A percentile compares a stretch with the other conserved stretches of the same genome.
Conservation (phyloP, 2,329 filamentous ascomycete genomes). For the Fusarium papillatum region DNA sequence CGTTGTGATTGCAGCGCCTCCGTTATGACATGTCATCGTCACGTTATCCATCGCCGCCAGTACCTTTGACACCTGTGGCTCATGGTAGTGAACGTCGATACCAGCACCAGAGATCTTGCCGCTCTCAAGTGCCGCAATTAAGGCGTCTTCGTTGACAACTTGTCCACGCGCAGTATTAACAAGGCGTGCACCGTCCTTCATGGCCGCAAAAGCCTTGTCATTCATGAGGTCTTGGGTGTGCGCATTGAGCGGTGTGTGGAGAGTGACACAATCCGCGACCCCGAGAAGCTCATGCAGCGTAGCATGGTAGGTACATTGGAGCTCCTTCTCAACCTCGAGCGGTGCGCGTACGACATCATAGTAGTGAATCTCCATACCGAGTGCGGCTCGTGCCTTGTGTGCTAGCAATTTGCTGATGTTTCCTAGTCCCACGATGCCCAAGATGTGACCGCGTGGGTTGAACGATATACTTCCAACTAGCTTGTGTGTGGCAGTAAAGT, state of each 20-base stretch:
- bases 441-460: conserved; percentile 60
- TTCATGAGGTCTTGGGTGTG: conserved; percentile 33
- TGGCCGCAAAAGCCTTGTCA: conserved; percentile 43
- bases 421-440: conserved; percentile 67
- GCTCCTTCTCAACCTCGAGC: conserved; percentile 44
- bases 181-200: conserved; percentile 62
- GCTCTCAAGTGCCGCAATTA: conserved; percentile 60
- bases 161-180: conserved; percentile 67
- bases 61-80: conserved; percentile 60
- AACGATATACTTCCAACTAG: conserved; percentile 53
- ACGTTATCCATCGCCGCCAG: conserved; percentile 56
- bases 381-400: conserved; percentile 55
- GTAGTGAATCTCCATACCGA: conserved; percentile 69
- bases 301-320: conserved; percentile 47
- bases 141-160: conserved; percentile 64
- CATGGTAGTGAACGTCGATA: conserved; percentile 67
- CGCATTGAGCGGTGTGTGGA: conserved; percentile 48
- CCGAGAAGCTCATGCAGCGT: conserved; percentile 44
- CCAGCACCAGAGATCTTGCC: conserved; percentile 61
- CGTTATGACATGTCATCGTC: conserved; percentile 53
- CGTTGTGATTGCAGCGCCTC: conserved; percentile 52
- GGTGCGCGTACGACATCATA: conserved; percentile 56
- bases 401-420: conserved; percentile 61
- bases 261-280: conserved; percentile 49
- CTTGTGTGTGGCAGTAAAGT: conserved; percentile 35